Percentiles rank a stretch among this genome's conserved stretches.
Conservation (phyloP, 768 basidiomycete species). For the Xerocomus potaroensis region DNA sequence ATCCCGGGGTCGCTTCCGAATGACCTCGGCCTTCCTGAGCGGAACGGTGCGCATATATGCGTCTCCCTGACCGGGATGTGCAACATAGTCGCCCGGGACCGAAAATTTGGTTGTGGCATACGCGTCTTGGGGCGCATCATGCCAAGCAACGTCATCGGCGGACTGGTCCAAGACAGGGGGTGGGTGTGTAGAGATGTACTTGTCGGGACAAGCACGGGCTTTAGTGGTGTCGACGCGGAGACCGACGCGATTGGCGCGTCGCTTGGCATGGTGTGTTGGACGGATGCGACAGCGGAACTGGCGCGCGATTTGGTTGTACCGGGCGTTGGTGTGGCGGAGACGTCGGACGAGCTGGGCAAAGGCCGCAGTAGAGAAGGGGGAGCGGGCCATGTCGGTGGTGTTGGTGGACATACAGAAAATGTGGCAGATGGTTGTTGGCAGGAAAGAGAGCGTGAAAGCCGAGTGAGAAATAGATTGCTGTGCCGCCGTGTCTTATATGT, state of each 20-base stretch:
- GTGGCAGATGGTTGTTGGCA: not conserved
- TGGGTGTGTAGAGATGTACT: constrained; percentile 31
- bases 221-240: constrained; percentile 40
- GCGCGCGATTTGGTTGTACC: constrained; percentile 38
- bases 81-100: too few species aligned
- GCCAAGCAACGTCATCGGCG: constrained; percentile 18
- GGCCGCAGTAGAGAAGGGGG: constrained; percentile 24
- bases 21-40: constrained; percentile 7
- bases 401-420: constrained; percentile 9
- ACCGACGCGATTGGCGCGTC: constrained; percentile 39
- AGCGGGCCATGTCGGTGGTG: constrained; percentile 22
- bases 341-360: constrained; percentile 38
- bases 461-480: not conserved
- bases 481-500: not conserved
- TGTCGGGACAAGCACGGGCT: constrained; percentile 39
- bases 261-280: constrained; percentile 45
- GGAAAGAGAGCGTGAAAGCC: not conserved
- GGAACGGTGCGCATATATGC: constrained; percentile 12
- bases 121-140: not conserved
- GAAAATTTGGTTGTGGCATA: not conserved
- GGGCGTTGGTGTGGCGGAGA: constrained; percentile 42
- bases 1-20: not conserved
- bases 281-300: constrained; percentile 34
- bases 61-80: not conserved
- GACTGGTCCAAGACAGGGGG: constrained; percentile 24